Conservation (phyloP, 2,329 filamentous ascomycete species). For the Plenodomus biglobosus region DNA sequence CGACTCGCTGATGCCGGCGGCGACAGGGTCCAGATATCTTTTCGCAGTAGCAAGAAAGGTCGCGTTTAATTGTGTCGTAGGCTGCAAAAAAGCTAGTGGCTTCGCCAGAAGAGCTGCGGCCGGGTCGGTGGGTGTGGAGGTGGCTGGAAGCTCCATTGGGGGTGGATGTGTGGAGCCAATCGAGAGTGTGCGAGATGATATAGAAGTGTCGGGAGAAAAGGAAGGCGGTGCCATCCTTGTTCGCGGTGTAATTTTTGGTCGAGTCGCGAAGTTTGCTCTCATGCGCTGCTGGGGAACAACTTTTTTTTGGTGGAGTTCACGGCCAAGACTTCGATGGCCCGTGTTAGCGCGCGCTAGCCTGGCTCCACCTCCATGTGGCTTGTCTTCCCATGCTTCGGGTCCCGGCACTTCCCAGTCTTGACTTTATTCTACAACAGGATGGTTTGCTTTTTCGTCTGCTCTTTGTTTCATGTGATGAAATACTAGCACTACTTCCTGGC, state of each 20-base stretch:
- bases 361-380: neutral
- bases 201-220: conserved; percentile 43
- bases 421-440: no score
- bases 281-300: conserved; percentile 5
- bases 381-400: no score
- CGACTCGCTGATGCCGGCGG: conserved; percentile 69
- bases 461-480: no score
- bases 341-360: neutral
- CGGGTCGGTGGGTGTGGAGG: conserved; percentile 47
- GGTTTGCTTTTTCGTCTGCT: no score
- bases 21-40: conserved; percentile 75
- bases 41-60: conserved; percentile 77
- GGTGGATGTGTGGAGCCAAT: conserved; percentile 40
- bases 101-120: conserved; percentile 62
- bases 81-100: conserved; percentile 77
- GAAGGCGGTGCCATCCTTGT: conserved; percentile 38
- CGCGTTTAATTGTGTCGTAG: conserved; percentile 65
- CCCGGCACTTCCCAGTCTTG: no score
- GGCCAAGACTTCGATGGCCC: conserved; percentile 3
- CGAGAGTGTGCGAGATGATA: conserved; percentile 46
- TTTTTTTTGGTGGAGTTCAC: conserved; percentile 15
- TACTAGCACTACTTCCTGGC: no score
- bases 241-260: neutral
- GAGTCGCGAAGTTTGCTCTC: conserved; percentile 1
- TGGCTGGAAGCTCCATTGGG: conserved; percentile 35